These are phyloP conservation scores for Chimonanthus salicifolius DNA, from an alignment of 164 flowering plant genomes.

Conservation along the genomic window DNA sequence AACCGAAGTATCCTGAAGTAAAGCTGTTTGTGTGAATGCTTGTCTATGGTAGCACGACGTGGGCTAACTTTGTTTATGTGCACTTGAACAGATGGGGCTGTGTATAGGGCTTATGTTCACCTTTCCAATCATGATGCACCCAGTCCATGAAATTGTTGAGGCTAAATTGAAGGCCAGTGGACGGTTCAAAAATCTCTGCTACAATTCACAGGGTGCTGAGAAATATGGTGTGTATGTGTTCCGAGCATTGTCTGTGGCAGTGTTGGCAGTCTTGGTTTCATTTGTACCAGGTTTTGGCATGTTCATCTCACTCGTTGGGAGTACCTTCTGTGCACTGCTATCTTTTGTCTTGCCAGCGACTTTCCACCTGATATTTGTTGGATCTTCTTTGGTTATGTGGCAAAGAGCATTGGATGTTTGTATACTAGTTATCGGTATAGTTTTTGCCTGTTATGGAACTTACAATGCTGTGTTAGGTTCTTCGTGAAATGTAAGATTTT, in stretches of 20 bases:
- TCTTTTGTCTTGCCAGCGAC: constrained; percentile 23
- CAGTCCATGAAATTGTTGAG: constrained; percentile 26
- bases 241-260: constrained; percentile 12
- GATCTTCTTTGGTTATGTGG: constrained; percentile 6
- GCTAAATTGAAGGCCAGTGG: constrained; percentile 8
- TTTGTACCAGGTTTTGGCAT: constrained; percentile 25
- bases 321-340: constrained; percentile 29
- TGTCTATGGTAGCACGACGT: not conserved
- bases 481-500: too few relatives aligned
- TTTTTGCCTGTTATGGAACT: constrained; percentile 22
- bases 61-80: not conserved
- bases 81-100: constrained; percentile 17
- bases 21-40: not conserved
- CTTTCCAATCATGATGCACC: constrained; percentile 30
- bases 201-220: not conserved
- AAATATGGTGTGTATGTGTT: constrained; percentile 2
- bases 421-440: constrained; percentile 15
- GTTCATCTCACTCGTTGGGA: constrained; percentile 28
- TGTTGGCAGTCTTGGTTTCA: constrained; percentile 16
- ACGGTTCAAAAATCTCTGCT: constrained; percentile 15
- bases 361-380: constrained; percentile 17
- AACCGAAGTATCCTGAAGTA: not conserved
- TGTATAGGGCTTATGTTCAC: constrained; percentile 21
- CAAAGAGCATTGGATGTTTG: constrained; percentile 13
- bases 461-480: constrained; percentile 3